Evolutionary conservation across 192 early-diverging fungal species (phyloP), one percentile per base, ranked within the genome.

Genomic region (Coemansia sp.): DNA sequence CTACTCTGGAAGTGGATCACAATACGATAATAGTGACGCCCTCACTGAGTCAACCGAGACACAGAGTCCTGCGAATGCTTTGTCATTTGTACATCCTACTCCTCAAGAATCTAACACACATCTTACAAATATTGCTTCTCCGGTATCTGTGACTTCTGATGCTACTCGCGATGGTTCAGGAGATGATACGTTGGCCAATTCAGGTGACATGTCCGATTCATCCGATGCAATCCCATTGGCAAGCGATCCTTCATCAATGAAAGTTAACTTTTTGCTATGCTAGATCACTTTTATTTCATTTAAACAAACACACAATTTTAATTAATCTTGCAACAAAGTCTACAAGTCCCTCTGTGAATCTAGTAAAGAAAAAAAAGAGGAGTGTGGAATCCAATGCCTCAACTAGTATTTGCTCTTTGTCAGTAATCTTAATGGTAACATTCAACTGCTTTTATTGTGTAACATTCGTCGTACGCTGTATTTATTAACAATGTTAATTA

Each of bases 181-280:
- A 19, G 75, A 71, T 23, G 69, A 72, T 14, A 62, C 74, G 7
- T 28, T 68, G 54, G 58, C 31, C 12, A 71, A 59, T 38, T 38
- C 53, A 1, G 58, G 26, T 7, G 49, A 53, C 21, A 41, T 19
- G 8, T 54, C 22, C 9, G 44, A 44, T 23, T 7, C 47, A 9
- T 8, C 59, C 32, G 28, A 32, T 9, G 22, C 41, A 19, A 18
- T 23, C 8, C 32, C 69, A 1, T 30, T 66, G 32, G 27, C 73
- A 0, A 48, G 31, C 3, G 76, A 79, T 31, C 76, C 76, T 3
- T 69, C 71, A 5, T 69, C 76, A 26, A 79, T 79, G 76, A 70
- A 79, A 30, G 60, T 79, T 34, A 68, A 62, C 22, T 79, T 79
- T 59, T 60, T 79, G 30, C 53, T 79, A 21, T 73, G 71, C 32